phyloP scores from a whole-genome alignment of 1,139 yeast genomes.

The Candida sp. region DNA sequence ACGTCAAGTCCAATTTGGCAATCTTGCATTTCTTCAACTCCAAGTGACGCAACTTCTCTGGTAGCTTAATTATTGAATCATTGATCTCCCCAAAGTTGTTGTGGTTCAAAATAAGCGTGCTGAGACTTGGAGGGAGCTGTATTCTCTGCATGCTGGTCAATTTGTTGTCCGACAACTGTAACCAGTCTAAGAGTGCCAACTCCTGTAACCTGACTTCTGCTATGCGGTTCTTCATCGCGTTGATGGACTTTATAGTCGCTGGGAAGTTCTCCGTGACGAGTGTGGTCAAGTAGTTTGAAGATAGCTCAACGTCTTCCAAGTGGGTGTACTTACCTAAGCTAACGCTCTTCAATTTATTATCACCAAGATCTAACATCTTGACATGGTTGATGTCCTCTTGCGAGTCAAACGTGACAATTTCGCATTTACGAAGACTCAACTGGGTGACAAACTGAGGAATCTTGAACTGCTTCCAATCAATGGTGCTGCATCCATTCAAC shows the following conservation, averaged over 20 bases:
- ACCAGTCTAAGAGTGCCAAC: constrained; percentile 11
- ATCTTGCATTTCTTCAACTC: constrained; percentile 15
- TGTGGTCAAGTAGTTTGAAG: constrained; percentile 9
- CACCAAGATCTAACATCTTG: constrained; percentile 11
- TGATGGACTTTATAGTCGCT: constrained; percentile 10
- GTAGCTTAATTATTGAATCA: constrained; percentile 8
- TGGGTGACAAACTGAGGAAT: constrained; percentile 11
- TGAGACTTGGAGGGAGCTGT: constrained; percentile 10
- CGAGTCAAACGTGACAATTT: constrained; percentile 10
- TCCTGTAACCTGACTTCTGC: constrained; percentile 5
- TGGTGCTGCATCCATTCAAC: constrained; percentile 14
- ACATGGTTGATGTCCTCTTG: not conserved
- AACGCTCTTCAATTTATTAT: constrained; percentile 9
- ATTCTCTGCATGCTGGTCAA: constrained; percentile 7
- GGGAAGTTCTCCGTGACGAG: constrained; percentile 9
- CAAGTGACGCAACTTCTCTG: constrained; percentile 14
- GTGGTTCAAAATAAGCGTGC: constrained; percentile 12
- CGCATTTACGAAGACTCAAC: constrained; percentile 14
- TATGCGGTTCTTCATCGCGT: constrained; percentile 12
- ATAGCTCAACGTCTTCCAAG: constrained; percentile 14
- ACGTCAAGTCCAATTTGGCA: constrained; percentile 7
- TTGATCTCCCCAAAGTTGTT: constrained; percentile 10
- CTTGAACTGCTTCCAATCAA: constrained; percentile 12
- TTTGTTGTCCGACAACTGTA: constrained; percentile 12
- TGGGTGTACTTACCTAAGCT: constrained; percentile 7